These are phyloP conservation scores for Immersiporthe knoxdaviesiana DNA, from an alignment of 2,329 filamentous ascomycete species.

Conservation along the genomic window DNA sequence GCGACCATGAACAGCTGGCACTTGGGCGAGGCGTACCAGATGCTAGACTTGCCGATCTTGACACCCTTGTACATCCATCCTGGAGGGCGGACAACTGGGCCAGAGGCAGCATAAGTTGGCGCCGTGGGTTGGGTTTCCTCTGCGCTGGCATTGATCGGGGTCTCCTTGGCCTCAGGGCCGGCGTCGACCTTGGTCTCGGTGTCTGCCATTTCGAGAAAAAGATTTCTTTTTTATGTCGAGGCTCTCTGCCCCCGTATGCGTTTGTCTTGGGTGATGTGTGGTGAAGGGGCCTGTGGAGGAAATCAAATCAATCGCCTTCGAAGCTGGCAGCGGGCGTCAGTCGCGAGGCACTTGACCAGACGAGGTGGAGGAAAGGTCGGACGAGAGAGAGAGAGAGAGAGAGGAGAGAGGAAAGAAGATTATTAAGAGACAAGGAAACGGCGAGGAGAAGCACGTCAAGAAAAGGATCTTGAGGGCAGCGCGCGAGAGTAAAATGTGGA, in stretches of 20 bases:
- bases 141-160: background rate
- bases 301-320: background rate
- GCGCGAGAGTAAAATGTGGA: conserved; percentile 1
- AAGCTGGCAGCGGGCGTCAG: background rate
- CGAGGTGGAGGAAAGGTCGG: background rate
- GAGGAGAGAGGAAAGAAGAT: too few relatives aligned
- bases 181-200: conserved; percentile 13
- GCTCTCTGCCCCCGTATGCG: background rate
- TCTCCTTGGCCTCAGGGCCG: conserved; percentile 7
- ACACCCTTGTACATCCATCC: conserved; percentile 72
- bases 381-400: background rate
- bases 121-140: background rate
- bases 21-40: conserved; percentile 76
- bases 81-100: conserved; percentile 41
- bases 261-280: background rate
- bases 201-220: conserved; percentile 19
- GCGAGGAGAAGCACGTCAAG: background rate
- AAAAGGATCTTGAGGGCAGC: background rate
- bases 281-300: background rate
- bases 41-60: conserved; percentile 51
- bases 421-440: background rate
- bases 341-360: background rate
- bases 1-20: conserved; percentile 73
- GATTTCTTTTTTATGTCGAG: background rate
- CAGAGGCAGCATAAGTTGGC: conserved; percentile 5